These are phyloP conservation scores for Pichia norvegensis DNA, from an alignment of 1,139 yeast species.

Conservation along the genomic window DNA sequence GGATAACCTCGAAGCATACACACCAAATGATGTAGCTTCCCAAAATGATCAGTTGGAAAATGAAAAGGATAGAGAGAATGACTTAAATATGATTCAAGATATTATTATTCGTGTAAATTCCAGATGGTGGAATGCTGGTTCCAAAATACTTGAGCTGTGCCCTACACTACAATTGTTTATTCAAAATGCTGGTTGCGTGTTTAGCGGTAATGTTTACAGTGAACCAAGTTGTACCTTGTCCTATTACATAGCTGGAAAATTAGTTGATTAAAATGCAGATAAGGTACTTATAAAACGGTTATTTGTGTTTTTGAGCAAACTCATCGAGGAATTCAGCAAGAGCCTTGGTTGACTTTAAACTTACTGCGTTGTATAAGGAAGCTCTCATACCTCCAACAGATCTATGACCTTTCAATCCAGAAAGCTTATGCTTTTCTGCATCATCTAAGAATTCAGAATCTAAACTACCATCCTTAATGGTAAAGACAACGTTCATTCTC, in stretches of 20 bases:
- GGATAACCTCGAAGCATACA: conserved; percentile 28
- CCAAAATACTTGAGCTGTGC: conserved; percentile 46
- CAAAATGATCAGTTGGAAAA: neutral
- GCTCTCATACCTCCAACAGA: conserved; percentile 97
- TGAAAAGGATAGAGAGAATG: neutral
- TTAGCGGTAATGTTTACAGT: conserved; percentile 52
- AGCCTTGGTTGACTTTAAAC: conserved; percentile 52
- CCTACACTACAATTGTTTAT: conserved; percentile 45
- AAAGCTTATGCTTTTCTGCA: conserved; percentile 41
- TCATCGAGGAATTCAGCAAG: conserved; percentile 53
- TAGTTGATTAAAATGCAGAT: conserved; percentile 5
- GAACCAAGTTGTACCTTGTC: conserved; percentile 49
- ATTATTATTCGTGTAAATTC: conserved; percentile 39
- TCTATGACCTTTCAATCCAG: conserved; percentile 91
- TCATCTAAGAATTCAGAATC: conserved; percentile 62
- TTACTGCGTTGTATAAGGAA: conserved; percentile 82
- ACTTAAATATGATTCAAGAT: conserved; percentile 23
- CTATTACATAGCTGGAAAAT: conserved; percentile 32
- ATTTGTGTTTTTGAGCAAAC: conserved; percentile 45
- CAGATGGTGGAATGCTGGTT: conserved; percentile 52
- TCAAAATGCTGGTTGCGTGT: conserved; percentile 44
- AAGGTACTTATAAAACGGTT: neutral
- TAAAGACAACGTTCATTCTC: conserved; percentile 90
- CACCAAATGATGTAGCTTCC: conserved; percentile 6
- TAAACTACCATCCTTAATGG: conserved; percentile 49